These are phyloP conservation scores for Ligustrum vulgare DNA, from an alignment of 257 asterid genomes.

Conservation along the genomic window DNA sequence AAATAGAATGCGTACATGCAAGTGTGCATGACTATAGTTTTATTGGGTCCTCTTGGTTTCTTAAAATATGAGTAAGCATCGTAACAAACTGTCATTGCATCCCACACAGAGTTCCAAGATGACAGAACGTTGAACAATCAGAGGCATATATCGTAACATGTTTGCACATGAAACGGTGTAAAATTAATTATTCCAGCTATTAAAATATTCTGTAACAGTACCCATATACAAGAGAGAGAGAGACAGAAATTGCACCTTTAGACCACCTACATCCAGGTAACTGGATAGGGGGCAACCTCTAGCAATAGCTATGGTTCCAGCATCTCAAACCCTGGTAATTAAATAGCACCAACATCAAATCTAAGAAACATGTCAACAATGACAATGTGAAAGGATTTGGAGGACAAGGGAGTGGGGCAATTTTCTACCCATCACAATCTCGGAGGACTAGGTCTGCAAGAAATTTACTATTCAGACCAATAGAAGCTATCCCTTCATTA, in stretches of 20 bases:
- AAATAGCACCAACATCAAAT: conserved; percentile 13
- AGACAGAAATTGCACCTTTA: conserved; percentile 57
- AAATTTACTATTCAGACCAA: too few species aligned
- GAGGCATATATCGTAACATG: not conserved
- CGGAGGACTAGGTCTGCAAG: conserved; percentile 82
- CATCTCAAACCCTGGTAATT: conserved; percentile 72
- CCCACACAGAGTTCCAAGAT: not conserved
- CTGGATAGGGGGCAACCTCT: conserved; percentile 78
- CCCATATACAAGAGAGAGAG: not conserved
- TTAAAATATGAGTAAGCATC: too few species aligned
- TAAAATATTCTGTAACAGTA: too few species aligned
- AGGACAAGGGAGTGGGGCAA: not conserved
- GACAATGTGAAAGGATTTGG: not conserved
- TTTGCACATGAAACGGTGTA: too few species aligned
- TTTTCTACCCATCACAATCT: conserved; percentile 75
- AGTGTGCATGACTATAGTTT: too few species aligned
- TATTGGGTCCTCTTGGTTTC: too few species aligned
- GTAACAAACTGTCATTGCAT: too few species aligned
- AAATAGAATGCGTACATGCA: too few species aligned
- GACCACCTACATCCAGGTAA: conserved; percentile 77
- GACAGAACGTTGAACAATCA: not conserved
- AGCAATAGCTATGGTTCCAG: conserved; percentile 79
- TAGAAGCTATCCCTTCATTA: too few species aligned
- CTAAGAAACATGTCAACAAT: conserved; percentile 8
- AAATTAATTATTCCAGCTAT: too few species aligned